phyloP scores from a whole-genome alignment of 768 basidiomycete species.

The Rhodocollybia butyracea region DNA sequence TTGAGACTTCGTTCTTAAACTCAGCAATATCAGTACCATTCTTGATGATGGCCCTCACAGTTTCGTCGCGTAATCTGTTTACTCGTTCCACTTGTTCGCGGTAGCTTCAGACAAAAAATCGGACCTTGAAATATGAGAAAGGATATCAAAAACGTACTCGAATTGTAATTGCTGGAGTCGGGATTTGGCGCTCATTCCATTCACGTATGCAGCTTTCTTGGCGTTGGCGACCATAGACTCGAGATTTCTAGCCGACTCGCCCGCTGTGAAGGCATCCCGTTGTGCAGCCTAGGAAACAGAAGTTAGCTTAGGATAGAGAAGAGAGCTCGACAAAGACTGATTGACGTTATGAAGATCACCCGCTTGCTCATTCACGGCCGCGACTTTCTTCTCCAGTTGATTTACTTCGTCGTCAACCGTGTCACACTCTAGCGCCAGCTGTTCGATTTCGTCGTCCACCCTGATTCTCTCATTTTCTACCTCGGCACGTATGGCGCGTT shows the following conservation, averaged over 20 bases:
- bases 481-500: conserved; percentile 62
- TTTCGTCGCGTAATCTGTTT: conserved; percentile 72
- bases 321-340: conserved; percentile 11
- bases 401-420: conserved; percentile 75
- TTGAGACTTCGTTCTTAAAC: conserved; percentile 78
- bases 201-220: conserved; percentile 69
- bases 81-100: conserved; percentile 79
- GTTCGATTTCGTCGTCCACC: conserved; percentile 81
- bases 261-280: conserved; percentile 67
- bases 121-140: background rate
- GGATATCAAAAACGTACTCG: conserved; percentile 38
- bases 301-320: background rate
- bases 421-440: conserved; percentile 72
- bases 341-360: conserved; percentile 79
- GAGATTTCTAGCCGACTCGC: conserved; percentile 60
- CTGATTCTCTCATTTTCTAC: conserved; percentile 77
- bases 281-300: conserved; percentile 60
- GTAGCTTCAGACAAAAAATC: conserved; percentile 43
- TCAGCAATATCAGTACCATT: conserved; percentile 80
- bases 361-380: conserved; percentile 67
- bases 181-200: conserved; percentile 81
- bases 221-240: conserved; percentile 75
- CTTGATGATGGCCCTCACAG: conserved; percentile 77
- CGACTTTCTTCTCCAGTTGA: conserved; percentile 72
- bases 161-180: conserved; percentile 75